Percentiles rank a stretch among this genome's conserved stretches.
These are phyloP conservation scores for Blastomyces silverae DNA, from an alignment of 2,329 filamentous ascomycete genomes.

Conservation along the genomic window DNA sequence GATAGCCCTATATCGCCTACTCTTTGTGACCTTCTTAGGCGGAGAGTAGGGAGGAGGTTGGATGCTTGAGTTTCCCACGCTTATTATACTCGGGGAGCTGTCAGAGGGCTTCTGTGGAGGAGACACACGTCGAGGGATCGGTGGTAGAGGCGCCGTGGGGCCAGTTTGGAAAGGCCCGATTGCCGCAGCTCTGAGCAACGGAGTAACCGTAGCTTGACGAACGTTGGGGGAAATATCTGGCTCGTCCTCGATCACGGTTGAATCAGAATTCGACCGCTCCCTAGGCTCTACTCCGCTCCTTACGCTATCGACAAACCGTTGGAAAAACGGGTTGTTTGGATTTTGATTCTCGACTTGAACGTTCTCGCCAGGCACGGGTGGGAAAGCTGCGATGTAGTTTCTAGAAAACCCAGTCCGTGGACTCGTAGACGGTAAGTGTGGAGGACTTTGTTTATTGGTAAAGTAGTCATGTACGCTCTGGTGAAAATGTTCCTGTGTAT, in stretches of 20 bases:
- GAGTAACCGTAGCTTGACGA: constrained; percentile 27
- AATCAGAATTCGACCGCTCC: constrained; percentile 22
- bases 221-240: constrained; percentile 29
- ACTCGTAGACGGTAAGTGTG: constrained; percentile 30
- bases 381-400: constrained; percentile 6
- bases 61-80: constrained; percentile 31
- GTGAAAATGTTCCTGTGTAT: constrained; percentile 25
- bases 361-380: constrained; percentile 9
- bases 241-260: constrained; percentile 28
- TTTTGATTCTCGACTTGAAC: constrained; percentile 11
- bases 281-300: constrained; percentile 15
- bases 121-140: background rate
- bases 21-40: constrained; percentile 13
- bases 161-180: constrained; percentile 9
- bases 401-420: background rate
- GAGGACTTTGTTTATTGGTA: constrained; percentile 31
- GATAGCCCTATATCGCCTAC: constrained; percentile 49
- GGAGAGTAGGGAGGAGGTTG: constrained; percentile 52
- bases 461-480: constrained; percentile 2
- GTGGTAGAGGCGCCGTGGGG: background rate
- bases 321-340: constrained; percentile 23
- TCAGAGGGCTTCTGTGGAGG: background rate
- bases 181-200: constrained; percentile 23
- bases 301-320: constrained; percentile 23
- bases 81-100: constrained; percentile 18